These are phyloP conservation scores for Hymenoscyphus linearis DNA, from an alignment of 2,329 filamentous ascomycete species.

Conservation along the genomic window DNA sequence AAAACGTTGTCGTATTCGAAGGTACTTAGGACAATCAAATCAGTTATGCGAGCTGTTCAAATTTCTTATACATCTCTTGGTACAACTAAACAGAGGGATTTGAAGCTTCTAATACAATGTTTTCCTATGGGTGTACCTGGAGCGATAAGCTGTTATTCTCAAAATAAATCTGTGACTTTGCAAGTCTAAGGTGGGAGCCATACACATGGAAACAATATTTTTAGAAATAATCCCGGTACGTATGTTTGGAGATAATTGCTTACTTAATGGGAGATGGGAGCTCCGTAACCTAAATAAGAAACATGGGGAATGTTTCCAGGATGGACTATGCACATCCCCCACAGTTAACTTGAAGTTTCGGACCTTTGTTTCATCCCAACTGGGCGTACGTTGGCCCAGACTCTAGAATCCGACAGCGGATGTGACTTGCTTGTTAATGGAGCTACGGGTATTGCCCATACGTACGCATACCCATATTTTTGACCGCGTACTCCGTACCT, in stretches of 20 bases:
- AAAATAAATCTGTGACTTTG: background rate
- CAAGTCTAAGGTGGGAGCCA: background rate
- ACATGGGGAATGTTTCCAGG: background rate
- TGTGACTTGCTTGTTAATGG: background rate
- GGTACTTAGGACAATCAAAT: too few species aligned
- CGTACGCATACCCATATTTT: too few species aligned
- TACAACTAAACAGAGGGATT: too few species aligned
- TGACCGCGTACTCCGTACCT: too few species aligned
- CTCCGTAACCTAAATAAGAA: background rate
- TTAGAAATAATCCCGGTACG: constrained; percentile 3
- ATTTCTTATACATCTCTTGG: too few species aligned
- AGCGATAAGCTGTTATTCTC: background rate
- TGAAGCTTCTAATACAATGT: too few species aligned
- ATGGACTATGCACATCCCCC: background rate
- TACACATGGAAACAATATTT: constrained; percentile 7
- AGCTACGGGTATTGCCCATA: too few species aligned
- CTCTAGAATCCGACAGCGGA: background rate
- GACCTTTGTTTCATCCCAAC: background rate
- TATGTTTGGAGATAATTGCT: background rate
- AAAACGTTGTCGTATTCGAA: too few species aligned
- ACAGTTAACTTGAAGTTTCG: background rate
- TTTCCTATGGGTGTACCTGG: too few species aligned
- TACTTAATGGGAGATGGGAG: background rate
- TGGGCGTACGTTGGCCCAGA: background rate
- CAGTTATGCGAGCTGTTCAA: too few species aligned